Base-by-base conservation (phyloP, 176 grass and related monocot species). In the Echinochloa phyllopogon region DNA sequence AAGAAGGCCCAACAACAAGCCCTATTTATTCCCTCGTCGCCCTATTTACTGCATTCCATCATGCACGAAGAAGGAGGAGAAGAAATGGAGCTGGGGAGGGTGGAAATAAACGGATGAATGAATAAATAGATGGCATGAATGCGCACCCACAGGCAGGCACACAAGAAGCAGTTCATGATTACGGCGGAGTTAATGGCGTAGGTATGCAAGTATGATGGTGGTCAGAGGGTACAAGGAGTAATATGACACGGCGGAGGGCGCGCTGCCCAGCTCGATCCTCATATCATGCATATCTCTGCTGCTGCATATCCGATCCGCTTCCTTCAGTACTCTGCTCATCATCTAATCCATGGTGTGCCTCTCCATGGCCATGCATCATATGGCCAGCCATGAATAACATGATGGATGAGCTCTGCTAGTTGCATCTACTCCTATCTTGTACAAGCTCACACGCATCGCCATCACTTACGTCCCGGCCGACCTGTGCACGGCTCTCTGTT, bases 161-260 rank as follows among this genome's bases (percentile, higher is more conserved):
- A 78, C 73, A 87, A 84, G 84, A 84, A 77, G 81, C 75, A 90
- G 76, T 87, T 84, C 88, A 87, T 87, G 84, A 93, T 90, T 85
- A 90, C 70, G 74, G 53, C 52, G 81, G 66, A 90, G 76, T 93
- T 87, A 90, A 93, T 93, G 88, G 84, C 85, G 79, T 87, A 85
- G 88, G 88, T 90, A 85, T 90, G 87, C 71, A 84, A 77, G 80
- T 90, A 82, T 90, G 91, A 88, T 67, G 69, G 75, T 61, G 69
- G 75, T 87, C 87, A 90, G 83, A 84, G 10, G 47, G 84, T 87
- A 90, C 89, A 73, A 74, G 79, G 41, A 39, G 59, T 69, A 69
- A 40, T 74, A 87, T 84, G 84, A 49, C 80, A 83, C 50, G 84
- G 68, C 78, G 67, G 25, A 49, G 27, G 18, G 18, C 11, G 29